Percentiles rank a stretch among this genome's conserved stretches.
Evolutionary conservation across 1,284 basidiomycete species (phyloP).

Genomic region (Amylostereum chailletii): DNA sequence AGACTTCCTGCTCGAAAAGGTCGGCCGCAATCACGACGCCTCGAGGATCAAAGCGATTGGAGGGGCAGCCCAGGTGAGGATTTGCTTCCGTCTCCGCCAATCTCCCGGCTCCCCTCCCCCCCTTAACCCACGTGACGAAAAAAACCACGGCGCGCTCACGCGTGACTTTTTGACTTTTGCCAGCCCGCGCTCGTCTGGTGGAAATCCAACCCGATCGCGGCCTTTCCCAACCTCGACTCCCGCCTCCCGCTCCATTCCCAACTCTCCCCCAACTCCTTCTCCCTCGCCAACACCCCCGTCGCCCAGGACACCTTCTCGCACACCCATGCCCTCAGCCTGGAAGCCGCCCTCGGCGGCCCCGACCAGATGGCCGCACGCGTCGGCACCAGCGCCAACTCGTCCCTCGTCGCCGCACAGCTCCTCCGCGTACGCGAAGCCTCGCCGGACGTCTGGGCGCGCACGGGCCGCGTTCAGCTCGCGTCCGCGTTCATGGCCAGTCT

Average conservation of each 20-base stretch:
- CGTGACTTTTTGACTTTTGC: conserved; percentile 1
- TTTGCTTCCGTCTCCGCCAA: conserved; percentile 10
- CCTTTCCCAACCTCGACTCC: conserved; percentile 59
- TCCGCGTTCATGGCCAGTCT: conserved; percentile 66
- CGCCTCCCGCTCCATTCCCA: conserved; percentile 56
- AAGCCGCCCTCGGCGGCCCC: conserved; percentile 65
- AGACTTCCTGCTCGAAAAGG: conserved; percentile 71
- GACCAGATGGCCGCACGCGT: conserved; percentile 68
- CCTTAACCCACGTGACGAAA: background rate
- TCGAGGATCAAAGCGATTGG: conserved; percentile 62
- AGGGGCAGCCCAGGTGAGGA: conserved; percentile 59
- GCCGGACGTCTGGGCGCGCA: conserved; percentile 67
- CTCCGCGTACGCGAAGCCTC: conserved; percentile 63
- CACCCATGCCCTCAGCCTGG: conserved; percentile 63
- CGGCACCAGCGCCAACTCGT: conserved; percentile 59
- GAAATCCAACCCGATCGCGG: conserved; percentile 61
- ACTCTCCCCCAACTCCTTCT: conserved; percentile 58
- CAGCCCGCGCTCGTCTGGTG: conserved; percentile 77
- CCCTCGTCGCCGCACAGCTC: conserved; percentile 61
- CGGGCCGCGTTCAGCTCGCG: conserved; percentile 61
- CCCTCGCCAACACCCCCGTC: conserved; percentile 66
- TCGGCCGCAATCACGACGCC: conserved; percentile 58
- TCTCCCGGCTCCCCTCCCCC: background rate
- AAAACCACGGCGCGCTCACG: conserved; percentile 3
- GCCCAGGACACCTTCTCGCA: conserved; percentile 73